Evolutionary conservation across 495 filamentous ascomycete species (phyloP), one percentile per base, ranked within the genome.

Genomic region (Annulohypoxylon nitens): DNA sequence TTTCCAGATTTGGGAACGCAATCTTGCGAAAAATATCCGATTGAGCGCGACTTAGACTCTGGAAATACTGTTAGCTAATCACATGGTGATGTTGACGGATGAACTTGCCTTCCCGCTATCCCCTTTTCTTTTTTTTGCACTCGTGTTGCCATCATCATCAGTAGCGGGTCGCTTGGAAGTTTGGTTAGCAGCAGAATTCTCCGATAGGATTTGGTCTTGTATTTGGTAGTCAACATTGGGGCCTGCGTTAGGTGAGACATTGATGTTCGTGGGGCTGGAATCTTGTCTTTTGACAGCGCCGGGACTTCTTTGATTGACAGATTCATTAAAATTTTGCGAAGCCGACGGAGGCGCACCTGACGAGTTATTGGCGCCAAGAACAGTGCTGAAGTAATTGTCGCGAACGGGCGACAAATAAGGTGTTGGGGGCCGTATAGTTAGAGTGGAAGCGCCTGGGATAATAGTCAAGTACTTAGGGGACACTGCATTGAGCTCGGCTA

Each of bases 381-480:
- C 64, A 12, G 69, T 75, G 12, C 54, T 71, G 55, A 75, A 71
- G 47, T 75, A 75, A 36, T 75, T 75, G 36, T 75, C 65, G 26
- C 69, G 73, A 58, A 72, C 26, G 18, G 69, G 72, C 36, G 63
- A 73, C 50, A 71, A 64, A 51, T 64, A 60, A 36, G 63, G 69
- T 43, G 60, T 67, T 3, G 61, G 69, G 11, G 69, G 69, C 2
- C 59, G 48, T 61, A 75, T 57, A 10, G 76, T 65, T 51, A 78
- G 48, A 0, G 73, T 73, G 4, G 77, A 74, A 26, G 72, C 73
- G 6, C 69, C 75, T 16, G 77, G 77, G 26, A 77, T 69, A 36
- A 74, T 47, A n/a, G 57, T 61, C 2, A 79, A 45, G 23, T 77
- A 70, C 23, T 73, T 74, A n/a, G 77, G 75, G 9, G 26, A 14